A percentile compares a stretch with the other conserved stretches of the same genome.
These are phyloP conservation scores for Aspergillus unguis DNA, from an alignment of 2,329 filamentous ascomycete species.

Conservation along the genomic window DNA sequence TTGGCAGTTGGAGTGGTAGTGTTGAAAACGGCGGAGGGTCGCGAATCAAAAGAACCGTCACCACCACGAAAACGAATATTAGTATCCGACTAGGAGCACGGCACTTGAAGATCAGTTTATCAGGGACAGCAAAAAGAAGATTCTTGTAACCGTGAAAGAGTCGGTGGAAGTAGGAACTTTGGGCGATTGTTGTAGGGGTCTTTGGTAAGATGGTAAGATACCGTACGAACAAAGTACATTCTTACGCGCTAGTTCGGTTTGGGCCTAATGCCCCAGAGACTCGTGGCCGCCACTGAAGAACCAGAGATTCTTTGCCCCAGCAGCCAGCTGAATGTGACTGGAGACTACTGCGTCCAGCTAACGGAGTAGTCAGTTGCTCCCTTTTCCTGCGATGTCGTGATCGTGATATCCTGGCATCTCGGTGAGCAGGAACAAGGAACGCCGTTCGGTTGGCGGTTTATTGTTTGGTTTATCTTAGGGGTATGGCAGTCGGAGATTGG, in stretches of 20 bases:
- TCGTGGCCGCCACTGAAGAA: slow-evolving; percentile 24
- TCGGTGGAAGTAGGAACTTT: slow-evolving; percentile 11
- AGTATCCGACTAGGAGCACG: neutral
- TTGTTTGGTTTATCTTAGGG: slow-evolving; percentile 8
- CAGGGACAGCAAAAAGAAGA: neutral
- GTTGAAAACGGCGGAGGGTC: slow-evolving; percentile 17
- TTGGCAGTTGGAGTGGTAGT: slow-evolving; percentile 4
- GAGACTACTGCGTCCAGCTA: too few relatives aligned
- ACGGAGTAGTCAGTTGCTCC: too few relatives aligned
- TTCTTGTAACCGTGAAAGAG: neutral
- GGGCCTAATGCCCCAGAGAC: neutral
- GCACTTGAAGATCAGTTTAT: neutral
- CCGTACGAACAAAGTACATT: slow-evolving; percentile 10
- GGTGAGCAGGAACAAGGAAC: slow-evolving; percentile 5
- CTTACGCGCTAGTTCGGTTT: too few relatives aligned
- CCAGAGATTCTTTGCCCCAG: too few relatives aligned
- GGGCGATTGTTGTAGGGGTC: slow-evolving; percentile 1
- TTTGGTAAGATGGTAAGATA: neutral
- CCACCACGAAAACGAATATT: neutral
- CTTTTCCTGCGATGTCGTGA: too few relatives aligned
- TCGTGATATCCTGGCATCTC: neutral
- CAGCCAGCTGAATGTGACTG: too few relatives aligned
- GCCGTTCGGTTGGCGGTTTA: slow-evolving; percentile 7
- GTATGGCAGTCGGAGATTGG: slow-evolving; percentile 14
- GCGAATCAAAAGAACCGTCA: slow-evolving; percentile 8